These are phyloP conservation scores for Blastobotrys petasosporus DNA, from an alignment of 1,139 yeast genomes.

Conservation along the genomic window DNA sequence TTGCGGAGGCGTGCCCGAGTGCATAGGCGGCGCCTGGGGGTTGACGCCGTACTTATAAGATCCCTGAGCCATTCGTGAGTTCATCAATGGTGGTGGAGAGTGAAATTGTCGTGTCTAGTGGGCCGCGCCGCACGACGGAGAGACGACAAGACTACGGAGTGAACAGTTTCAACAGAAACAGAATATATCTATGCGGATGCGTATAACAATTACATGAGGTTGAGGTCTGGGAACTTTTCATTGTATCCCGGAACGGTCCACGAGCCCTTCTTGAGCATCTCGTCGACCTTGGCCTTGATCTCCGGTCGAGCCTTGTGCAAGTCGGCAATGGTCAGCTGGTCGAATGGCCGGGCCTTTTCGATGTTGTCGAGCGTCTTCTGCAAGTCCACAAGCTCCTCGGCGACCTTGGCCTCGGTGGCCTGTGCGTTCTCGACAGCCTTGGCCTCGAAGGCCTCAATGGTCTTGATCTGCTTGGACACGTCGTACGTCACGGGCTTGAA, in stretches of 20 bases:
- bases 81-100: no score
- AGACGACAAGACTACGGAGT: neutral
- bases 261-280: constrained; percentile 94
- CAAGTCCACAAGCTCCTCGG: constrained; percentile 78
- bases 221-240: constrained; percentile 94
- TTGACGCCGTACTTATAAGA: no score
- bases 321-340: constrained; percentile 92
- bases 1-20: neutral
- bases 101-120: no score
- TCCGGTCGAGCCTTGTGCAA: constrained; percentile 95
- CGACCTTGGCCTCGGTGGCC: constrained; percentile 83
- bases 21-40: no score
- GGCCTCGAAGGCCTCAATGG: constrained; percentile 88
- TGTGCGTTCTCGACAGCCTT: constrained; percentile 95
- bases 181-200: neutral
- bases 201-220: constrained; percentile 65
- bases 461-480: constrained; percentile 81
- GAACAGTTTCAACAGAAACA: neutral
- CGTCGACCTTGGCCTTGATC: constrained; percentile 89
- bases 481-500: constrained; percentile 85
- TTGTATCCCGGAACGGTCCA: constrained; percentile 98
- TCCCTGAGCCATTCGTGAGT: no score
- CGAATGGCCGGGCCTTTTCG: constrained; percentile 96
- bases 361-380: constrained; percentile 87
- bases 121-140: no score